phyloP scores from a whole-genome alignment of 2,329 filamentous ascomycete species.

The Colletotrichum truncatum region DNA sequence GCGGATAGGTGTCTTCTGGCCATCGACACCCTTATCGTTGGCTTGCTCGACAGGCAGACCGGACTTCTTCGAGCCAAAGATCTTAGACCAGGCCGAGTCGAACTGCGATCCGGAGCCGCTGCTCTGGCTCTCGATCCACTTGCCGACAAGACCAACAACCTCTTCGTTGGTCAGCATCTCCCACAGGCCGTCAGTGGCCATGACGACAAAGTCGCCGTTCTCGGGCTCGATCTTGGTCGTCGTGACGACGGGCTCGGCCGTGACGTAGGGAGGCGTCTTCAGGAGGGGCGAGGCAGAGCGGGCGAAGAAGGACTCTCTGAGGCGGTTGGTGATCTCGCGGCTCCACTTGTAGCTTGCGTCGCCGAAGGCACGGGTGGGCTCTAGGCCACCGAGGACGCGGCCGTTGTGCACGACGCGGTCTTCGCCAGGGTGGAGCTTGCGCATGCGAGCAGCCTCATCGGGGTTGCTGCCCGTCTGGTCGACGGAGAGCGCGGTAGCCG shows the following conservation, averaged over 20 bases:
- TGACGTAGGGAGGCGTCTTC: slow-evolving; percentile 95
- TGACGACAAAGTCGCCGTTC: slow-evolving; percentile 92
- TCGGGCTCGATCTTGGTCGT: slow-evolving; percentile 91
- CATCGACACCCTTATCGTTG: slow-evolving; percentile 60
- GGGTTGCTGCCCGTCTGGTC: slow-evolving; percentile 94
- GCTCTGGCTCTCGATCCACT: slow-evolving; percentile 90
- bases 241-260: slow-evolving; percentile 92
- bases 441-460: slow-evolving; percentile 83
- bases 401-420: slow-evolving; percentile 88
- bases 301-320: slow-evolving; percentile 89
- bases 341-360: slow-evolving; percentile 98
- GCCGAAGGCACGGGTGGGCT: slow-evolving; percentile 93
- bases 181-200: slow-evolving; percentile 97
- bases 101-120: slow-evolving; percentile 68
- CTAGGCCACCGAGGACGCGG: slow-evolving; percentile 88
- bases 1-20: slow-evolving; percentile 88
- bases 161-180: slow-evolving; percentile 99
- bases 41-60: slow-evolving; percentile 80
- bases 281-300: slow-evolving; percentile 79
- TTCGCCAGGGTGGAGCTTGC: slow-evolving; percentile 88
- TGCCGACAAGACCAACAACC: slow-evolving; percentile 93
- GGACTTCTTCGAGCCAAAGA: slow-evolving; percentile 62
- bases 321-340: slow-evolving; percentile 80
- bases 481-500: slow-evolving; percentile 85
- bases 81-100: slow-evolving; percentile 72